Conservation (phyloP, 208 protist genomes). For the Herpetomonas tarakana region DNA sequence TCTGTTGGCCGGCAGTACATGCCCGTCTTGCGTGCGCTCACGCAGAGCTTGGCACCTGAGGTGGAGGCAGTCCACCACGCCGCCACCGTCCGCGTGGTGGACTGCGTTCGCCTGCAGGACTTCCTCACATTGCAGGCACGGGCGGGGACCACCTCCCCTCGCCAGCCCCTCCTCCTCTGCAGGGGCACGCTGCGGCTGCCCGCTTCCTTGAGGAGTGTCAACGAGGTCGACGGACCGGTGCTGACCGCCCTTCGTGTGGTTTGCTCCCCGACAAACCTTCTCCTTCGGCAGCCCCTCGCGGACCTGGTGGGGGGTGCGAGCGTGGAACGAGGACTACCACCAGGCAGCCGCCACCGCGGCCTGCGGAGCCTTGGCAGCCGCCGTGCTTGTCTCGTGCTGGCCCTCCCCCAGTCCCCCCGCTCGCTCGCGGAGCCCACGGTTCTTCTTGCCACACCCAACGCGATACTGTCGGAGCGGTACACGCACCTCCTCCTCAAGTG, state of each 20-base stretch:
- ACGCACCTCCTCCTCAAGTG: neutral
- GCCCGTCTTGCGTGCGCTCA: constrained; percentile 6
- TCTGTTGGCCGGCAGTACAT: constrained; percentile 31
- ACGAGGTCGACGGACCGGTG: no score
- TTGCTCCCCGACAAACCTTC: neutral
- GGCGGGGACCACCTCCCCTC: neutral
- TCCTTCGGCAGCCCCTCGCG: neutral
- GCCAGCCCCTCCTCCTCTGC: neutral
- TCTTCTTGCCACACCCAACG: neutral
- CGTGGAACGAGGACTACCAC: no score
- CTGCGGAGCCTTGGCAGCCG: no score
- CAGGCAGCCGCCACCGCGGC: no score
- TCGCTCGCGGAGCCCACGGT: no score
- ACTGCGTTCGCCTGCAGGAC: constrained; percentile 16
- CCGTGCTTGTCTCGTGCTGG: no score
- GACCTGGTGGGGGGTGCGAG: neutral
- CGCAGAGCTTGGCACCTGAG: neutral
- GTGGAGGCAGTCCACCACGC: neutral
- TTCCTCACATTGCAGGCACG: constrained; percentile 6
- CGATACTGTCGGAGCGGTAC: neutral
- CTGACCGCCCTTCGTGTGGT: no score
- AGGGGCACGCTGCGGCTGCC: neutral
- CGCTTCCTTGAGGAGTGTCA: no score
- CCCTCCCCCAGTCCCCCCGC: no score
- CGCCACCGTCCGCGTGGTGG: constrained; percentile 24